Evolutionary conservation across 495 filamentous ascomycete species (phyloP), one percentile per base, ranked within the genome.

Genomic region (Neurospora tetraspora): DNA sequence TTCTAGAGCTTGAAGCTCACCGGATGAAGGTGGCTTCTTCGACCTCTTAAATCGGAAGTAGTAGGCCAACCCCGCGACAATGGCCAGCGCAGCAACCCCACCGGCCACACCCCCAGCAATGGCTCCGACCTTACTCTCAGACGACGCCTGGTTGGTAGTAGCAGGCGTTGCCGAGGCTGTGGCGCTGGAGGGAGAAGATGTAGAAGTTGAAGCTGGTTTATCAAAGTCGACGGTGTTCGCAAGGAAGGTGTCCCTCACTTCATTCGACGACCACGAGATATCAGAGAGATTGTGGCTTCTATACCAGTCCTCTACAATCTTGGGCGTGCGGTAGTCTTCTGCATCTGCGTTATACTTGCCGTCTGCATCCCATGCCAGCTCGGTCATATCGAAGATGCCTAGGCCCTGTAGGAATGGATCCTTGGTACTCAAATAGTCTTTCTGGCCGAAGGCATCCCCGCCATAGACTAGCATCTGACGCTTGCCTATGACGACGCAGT

Each of bases 321-420:
- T 40, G 11, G 82, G 77, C n/a, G 70, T 77, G 65, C 78, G 75
- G 65, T 85, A 85, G 12, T 74, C 70, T 3, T 74, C 72, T 7
- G 81, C 83, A 45, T 80, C 72, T 27, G 27, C 27, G 27, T 27
- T 27, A 2, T 27, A 27, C 27, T 27, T 27, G 27, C 27, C 27
- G 27, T 27, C 27, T 5, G 82, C 77, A 38, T 84, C 74, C 83
- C 83, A 85, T 47, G 72, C 70, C 76, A 83, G 45, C 23, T 75
- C 76, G 5, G 75, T 82, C 80, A 85, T 80, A 68, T 85, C 83
- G 73, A 82, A 84, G 27, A 85, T 73, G 1, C 78, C 75, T 37
- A 85, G 71, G 2, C 83, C 82, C 39, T 84, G 78, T 31, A 31
- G 77, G 78, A 75, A 81, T 82, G 2, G 80, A 81, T 73, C 84